phyloP scores from a whole-genome alignment of 345 rosid species.

The Gossypium longicalyx region DNA sequence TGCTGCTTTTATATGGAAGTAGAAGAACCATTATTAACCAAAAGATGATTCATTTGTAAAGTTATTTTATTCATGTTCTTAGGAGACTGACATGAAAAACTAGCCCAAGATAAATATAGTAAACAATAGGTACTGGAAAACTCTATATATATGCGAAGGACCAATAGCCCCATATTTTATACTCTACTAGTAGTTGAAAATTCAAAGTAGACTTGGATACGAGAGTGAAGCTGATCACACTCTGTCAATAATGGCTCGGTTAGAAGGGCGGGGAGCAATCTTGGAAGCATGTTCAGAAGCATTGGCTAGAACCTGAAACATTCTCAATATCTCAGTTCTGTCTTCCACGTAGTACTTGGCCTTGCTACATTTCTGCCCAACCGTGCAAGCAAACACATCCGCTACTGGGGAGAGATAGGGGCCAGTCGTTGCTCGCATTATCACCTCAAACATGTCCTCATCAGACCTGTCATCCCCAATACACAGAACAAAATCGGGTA shows the following conservation, averaged over 20 bases:
- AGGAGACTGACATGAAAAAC: not conserved
- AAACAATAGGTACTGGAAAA: not conserved
- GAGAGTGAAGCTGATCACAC: constrained; percentile 1
- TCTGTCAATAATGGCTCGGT: constrained; percentile 2
- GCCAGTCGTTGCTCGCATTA: constrained; percentile 54
- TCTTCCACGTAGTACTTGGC: constrained; percentile 93
- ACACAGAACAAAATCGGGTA: constrained; percentile 81
- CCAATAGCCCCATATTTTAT: not conserved
- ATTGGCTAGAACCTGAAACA: constrained; percentile 61
- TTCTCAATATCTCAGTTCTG: constrained; percentile 64
- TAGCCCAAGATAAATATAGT: not conserved
- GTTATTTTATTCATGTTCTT: not conserved
- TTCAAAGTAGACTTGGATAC: not conserved
- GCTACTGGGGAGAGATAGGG: constrained; percentile 72
- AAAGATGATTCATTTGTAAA: not conserved
- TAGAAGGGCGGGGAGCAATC: constrained; percentile 11
- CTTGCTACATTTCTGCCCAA: constrained; percentile 88
- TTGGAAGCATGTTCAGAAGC: constrained; percentile 35
- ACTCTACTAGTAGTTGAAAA: not conserved
- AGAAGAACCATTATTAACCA: too few relatives aligned
- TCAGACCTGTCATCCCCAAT: constrained; percentile 92
- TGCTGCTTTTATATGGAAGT: too few relatives aligned
- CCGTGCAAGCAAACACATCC: constrained; percentile 87
- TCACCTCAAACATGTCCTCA: constrained; percentile 95
- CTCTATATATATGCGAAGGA: not conserved